A percentile compares a stretch with the other conserved stretches of the same genome.
phyloP scores from a whole-genome alignment of 441 rosid species.

The Heliophila coronopifolia region DNA sequence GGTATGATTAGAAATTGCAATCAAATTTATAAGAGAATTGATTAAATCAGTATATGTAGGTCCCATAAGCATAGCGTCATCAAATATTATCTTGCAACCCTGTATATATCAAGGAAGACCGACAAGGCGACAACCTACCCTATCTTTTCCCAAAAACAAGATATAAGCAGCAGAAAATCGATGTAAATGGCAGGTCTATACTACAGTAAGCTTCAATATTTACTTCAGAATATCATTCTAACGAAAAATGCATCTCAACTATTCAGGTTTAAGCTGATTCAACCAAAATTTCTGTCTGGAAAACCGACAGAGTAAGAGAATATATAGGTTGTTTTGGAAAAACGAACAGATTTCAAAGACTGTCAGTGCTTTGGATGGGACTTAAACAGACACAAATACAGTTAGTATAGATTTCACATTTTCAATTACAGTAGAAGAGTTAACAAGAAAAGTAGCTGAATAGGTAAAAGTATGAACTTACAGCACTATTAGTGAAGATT shows the following conservation, averaged over 20 bases:
- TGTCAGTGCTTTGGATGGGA: background rate
- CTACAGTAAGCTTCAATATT: background rate
- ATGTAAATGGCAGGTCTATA: background rate
- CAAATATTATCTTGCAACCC: background rate
- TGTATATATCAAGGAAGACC: background rate
- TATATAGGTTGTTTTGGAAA: background rate
- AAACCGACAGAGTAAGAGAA: background rate
- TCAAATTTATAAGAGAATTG: background rate
- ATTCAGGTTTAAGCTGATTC: background rate
- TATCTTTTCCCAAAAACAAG: background rate
- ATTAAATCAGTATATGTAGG: background rate
- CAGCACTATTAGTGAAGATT: slow-evolving; percentile 85
- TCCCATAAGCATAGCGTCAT: slow-evolving; percentile 1
- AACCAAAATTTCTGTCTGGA: background rate
- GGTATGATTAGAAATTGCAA: too few relatives aligned
- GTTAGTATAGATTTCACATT: background rate
- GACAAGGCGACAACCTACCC: background rate
- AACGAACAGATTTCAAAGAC: background rate
- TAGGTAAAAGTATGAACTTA: slow-evolving; percentile 33
- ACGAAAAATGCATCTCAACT: background rate
- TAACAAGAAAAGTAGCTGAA: background rate
- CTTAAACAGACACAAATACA: background rate
- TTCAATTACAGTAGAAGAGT: background rate
- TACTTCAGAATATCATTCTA: background rate
- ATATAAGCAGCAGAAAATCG: slow-evolving; percentile 5